A percentile compares a stretch with the other conserved stretches of the same genome.
phyloP scores from a whole-genome alignment of 148 eudicot genomes.

The Persicaria maculosa region DNA sequence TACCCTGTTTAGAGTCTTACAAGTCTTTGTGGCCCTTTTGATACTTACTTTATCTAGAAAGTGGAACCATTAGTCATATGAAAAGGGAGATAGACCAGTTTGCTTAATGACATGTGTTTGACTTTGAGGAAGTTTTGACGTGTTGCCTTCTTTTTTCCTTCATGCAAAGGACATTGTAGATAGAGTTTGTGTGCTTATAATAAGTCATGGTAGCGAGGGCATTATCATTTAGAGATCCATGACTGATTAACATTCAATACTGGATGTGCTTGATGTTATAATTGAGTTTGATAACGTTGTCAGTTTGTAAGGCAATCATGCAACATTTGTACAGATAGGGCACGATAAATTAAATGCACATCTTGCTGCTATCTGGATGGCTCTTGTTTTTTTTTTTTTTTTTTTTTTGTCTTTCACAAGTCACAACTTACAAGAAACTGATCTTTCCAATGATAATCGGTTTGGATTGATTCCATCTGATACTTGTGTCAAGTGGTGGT shows the following conservation, averaged over 20 bases:
- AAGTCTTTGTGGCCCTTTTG: neutral
- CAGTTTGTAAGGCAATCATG: conserved; percentile 2
- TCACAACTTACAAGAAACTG: neutral
- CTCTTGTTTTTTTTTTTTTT: too few species aligned
- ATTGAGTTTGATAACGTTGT: neutral
- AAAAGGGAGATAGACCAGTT: neutral
- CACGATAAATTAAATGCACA: neutral
- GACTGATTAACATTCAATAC: neutral
- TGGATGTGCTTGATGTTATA: neutral
- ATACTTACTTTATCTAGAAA: neutral
- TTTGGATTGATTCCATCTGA: neutral
- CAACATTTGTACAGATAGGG: conserved; percentile 3
- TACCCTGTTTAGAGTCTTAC: neutral
- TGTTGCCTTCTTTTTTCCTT: neutral
- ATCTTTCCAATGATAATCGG: neutral
- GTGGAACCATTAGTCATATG: neutral
- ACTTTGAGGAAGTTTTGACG: neutral
- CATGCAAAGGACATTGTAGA: neutral
- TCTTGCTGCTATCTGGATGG: neutral
- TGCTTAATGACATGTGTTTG: neutral
- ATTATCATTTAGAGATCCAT: neutral
- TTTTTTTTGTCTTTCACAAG: neutral
- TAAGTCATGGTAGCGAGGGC: neutral
- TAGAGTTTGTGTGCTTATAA: neutral
- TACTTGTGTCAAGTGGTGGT: neutral